phyloP scores from a whole-genome alignment of 495 filamentous ascomycete species.

The Evansstolkia leycettana region DNA sequence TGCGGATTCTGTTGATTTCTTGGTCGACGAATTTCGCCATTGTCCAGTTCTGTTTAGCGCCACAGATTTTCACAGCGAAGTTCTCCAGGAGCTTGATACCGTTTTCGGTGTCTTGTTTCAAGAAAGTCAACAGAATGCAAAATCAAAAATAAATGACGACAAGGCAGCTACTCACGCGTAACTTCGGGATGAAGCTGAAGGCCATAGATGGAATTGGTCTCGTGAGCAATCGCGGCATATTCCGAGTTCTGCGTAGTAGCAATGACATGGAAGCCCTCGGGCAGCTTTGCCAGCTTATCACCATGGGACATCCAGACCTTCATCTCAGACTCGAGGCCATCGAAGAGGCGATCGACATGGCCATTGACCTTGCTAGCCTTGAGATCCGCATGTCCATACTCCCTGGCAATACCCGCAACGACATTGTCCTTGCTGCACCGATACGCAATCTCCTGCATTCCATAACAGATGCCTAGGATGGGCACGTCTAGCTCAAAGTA shows the following conservation, averaged over 20 bases:
- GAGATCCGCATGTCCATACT: constrained; percentile 58
- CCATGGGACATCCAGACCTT: constrained; percentile 81
- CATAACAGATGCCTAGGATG: constrained; percentile 71
- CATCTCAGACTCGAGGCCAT: constrained; percentile 50
- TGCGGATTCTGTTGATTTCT: constrained; percentile 64
- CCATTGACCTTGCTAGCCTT: constrained; percentile 35
- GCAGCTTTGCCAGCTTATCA: constrained; percentile 67
- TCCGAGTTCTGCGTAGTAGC: constrained; percentile 64
- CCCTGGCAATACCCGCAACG: constrained; percentile 53
- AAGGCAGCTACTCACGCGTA: constrained; percentile 50
- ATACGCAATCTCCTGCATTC: constrained; percentile 74
- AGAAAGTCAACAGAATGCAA: no score
- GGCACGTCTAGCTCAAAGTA: constrained; percentile 70
- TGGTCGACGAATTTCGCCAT: constrained; percentile 72
- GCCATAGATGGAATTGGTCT: constrained; percentile 47
- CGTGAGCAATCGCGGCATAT: constrained; percentile 72
- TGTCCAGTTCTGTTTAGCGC: constrained; percentile 60
- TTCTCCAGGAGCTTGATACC: constrained; percentile 69
- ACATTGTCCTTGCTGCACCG: constrained; percentile 56
- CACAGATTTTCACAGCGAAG: constrained; percentile 72
- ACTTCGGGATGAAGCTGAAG: constrained; percentile 88
- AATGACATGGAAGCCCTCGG: constrained; percentile 56
- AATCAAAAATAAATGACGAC: constrained; percentile 12
- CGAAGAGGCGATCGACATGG: constrained; percentile 60
- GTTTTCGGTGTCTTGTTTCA: no score